Evolutionary conservation across 1,139 yeast species (phyloP).

Genomic region (Candida dubliniensis): DNA sequence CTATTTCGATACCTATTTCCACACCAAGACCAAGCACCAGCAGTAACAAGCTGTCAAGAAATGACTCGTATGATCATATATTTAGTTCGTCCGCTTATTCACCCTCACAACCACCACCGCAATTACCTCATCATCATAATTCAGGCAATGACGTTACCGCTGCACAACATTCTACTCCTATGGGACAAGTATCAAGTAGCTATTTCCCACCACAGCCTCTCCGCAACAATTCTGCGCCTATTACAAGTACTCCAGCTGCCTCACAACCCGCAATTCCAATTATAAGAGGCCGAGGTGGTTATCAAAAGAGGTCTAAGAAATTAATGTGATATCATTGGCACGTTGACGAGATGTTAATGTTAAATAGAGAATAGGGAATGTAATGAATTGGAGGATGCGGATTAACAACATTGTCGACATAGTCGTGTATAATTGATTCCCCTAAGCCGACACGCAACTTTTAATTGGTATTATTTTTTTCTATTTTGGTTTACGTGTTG

Average conservation of each 20-base stretch:
- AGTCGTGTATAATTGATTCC: no score
- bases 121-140: not conserved
- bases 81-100: constrained; percentile 12
- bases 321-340: constrained; percentile 18
- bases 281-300: constrained; percentile 52
- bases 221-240: constrained; percentile 6
- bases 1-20: constrained; percentile 39
- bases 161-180: constrained; percentile 2
- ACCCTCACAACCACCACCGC: not conserved
- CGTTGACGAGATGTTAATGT: no score
- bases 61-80: constrained; percentile 10
- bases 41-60: constrained; percentile 6
- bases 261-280: constrained; percentile 25
- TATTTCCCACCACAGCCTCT: constrained; percentile 10
- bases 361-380: not conserved
- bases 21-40: constrained; percentile 3
- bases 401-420: no score
- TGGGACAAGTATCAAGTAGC: constrained; percentile 7
- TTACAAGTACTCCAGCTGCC: constrained; percentile 2
- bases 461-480: not conserved
- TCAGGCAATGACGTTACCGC: constrained; percentile 8
- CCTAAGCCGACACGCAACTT: no score
- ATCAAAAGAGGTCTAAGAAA: constrained; percentile 47
- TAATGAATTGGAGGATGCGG: not conserved
- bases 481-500: constrained; percentile 4